Conservation (phyloP, 129 eudicot genomes). For the Centella asiatica region DNA sequence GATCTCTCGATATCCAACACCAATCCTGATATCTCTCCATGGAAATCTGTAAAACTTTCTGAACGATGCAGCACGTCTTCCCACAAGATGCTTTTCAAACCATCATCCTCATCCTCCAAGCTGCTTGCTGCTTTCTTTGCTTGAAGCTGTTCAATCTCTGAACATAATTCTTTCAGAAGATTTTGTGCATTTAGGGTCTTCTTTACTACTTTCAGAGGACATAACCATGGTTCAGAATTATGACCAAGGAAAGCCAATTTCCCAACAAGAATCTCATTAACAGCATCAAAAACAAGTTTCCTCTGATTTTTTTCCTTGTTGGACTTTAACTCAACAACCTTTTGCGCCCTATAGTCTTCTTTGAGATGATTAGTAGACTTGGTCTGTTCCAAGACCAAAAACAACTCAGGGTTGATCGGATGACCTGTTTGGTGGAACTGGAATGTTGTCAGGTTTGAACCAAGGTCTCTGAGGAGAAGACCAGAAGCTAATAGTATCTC, state of each 20-base stretch:
- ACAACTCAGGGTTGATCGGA: constrained; percentile 85
- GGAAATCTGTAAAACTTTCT: constrained; percentile 59
- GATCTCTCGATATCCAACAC: constrained; percentile 75
- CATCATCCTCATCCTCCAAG: constrained; percentile 59
- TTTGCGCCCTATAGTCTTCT: constrained; percentile 25
- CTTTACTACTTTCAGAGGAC: constrained; percentile 34
- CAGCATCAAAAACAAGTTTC: constrained; percentile 74
- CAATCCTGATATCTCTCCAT: constrained; percentile 45
- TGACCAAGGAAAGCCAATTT: constrained; percentile 40
- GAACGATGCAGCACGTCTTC: constrained; percentile 57
- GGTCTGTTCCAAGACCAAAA: constrained; percentile 80
- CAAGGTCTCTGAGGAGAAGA: constrained; percentile 80
- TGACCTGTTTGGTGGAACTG: constrained; percentile 83
- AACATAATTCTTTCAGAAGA: constrained; percentile 70
- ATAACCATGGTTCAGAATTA: constrained; percentile 32
- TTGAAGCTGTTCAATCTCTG: constrained; percentile 54
- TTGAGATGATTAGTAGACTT: constrained; percentile 48
- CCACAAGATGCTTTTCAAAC: constrained; percentile 48
- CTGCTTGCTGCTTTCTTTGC: constrained; percentile 24
- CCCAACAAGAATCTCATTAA: constrained; percentile 61
- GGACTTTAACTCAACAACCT: constrained; percentile 15
- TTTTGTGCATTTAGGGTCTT: constrained; percentile 59
- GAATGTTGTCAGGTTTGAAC: constrained; percentile 46
- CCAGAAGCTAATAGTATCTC: constrained; percentile 92
- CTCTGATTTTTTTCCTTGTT: constrained; percentile 52